Evolutionary conservation across 306 rosid genomes (phyloP).

Genomic region (Cucumis cinereus): DNA sequence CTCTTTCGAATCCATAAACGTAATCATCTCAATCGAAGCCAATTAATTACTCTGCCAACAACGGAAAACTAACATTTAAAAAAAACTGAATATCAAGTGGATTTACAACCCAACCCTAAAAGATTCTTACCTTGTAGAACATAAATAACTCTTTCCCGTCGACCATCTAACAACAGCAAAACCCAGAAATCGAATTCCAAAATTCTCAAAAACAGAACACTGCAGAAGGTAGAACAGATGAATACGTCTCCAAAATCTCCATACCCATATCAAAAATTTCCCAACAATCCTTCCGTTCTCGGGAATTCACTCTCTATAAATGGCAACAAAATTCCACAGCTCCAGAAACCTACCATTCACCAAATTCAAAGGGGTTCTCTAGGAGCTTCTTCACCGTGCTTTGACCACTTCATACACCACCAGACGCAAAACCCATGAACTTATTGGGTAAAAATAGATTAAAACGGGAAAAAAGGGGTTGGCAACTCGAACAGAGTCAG

Average conservation of each 20-base stretch:
- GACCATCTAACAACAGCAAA: neutral
- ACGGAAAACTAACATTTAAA: neutral
- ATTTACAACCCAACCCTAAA: neutral
- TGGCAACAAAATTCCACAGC: neutral
- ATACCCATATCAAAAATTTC: neutral
- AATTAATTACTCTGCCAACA: neutral
- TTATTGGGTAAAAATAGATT: neutral
- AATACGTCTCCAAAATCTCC: conserved; percentile 3
- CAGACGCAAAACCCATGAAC: neutral
- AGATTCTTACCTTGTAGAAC: neutral
- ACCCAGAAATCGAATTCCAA: neutral
- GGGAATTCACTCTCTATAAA: neutral
- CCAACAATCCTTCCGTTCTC: neutral
- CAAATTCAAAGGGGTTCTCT: neutral
- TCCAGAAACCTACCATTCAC: neutral
- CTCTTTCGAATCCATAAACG: conserved; percentile 78
- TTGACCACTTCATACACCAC: neutral
- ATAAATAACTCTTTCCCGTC: neutral
- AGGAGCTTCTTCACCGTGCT: neutral
- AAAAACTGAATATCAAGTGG: neutral
- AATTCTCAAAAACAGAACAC: neutral
- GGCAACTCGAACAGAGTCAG: neutral
- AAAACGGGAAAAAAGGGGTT: neutral
- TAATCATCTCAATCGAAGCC: conserved; percentile 42
- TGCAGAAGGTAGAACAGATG: neutral